Base-by-base conservation (phyloP, 345 rosid species). In the Gossypium australe region DNA sequence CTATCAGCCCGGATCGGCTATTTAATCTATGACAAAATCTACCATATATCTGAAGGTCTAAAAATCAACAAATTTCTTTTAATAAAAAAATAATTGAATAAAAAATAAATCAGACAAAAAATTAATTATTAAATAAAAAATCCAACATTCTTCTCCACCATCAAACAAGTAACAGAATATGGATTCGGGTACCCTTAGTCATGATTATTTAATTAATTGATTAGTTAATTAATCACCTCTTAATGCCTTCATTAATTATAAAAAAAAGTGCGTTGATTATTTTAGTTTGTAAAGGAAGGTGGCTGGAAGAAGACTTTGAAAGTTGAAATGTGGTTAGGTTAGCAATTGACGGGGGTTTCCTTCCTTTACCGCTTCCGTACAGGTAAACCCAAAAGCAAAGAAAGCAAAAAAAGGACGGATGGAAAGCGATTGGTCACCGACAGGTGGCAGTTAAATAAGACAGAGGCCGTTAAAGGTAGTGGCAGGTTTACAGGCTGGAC, bases 401-500 rank as follows among this genome's bases (percentile, higher is more conserved):
- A 2, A 20, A 56, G 3, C 58, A n/a, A 57, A 57, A 57, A 9
- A 58, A 79, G 75, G 41, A 22, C 4, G 14, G 61, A 22, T 57
- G 24, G 29, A 57, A 57, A 57, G 62, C 29, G 34, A 57, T 10
- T 11, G 62, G 11, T 48, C 68, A 87, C 89, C 72, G 93, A 53
- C 84, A 77, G 48, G 69, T 83, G 85, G 49, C 72, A 61, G 84
- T 79, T 49, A 41, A 68, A 74, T 25, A 57, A 75, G 12, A 57
- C 27, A 20, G 57, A 71, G 85, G 85, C 87, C 88, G 95, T 87
- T 86, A 82, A 79, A 80, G 75, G 73, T 78, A 80, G 77, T 76
- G 89, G 86, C 82, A 83, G 90, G 80, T 83, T 75, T 79, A 85
- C 90, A 86, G 93, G 82, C 91, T 88, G 94, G 86, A 74, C 45